Evolutionary conservation across 176 grass and related monocot species (phyloP).

Genomic region (Thalia dealbata): DNA sequence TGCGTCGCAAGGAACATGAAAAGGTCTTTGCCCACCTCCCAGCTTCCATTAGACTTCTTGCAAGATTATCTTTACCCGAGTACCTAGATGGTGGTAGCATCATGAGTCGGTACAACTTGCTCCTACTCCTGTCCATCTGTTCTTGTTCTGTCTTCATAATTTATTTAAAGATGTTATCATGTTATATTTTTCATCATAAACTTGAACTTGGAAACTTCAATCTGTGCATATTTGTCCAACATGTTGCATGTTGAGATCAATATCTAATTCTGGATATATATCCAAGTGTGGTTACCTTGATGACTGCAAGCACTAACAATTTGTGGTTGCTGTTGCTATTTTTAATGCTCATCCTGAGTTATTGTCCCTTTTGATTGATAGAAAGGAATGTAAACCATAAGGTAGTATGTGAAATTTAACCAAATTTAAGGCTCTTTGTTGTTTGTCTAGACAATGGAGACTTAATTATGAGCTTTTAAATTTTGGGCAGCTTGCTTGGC

Average conservation of each 20-base stretch:
- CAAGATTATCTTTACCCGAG: slow-evolving; percentile 65
- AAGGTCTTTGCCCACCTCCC: slow-evolving; percentile 48
- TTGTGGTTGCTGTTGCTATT: no score
- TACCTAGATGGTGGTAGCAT: slow-evolving; percentile 59
- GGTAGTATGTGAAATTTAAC: no score
- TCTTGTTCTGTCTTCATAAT: not conserved
- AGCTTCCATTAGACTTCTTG: slow-evolving; percentile 41
- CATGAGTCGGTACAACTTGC: slow-evolving; percentile 63
- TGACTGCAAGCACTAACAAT: no score
- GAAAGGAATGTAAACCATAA: no score
- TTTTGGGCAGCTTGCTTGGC: no score
- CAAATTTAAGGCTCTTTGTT: no score
- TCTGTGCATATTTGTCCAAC: not conserved
- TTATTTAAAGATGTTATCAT: not conserved
- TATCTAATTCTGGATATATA: not conserved
- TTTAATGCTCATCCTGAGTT: no score
- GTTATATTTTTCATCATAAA: not conserved
- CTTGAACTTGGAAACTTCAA: not conserved
- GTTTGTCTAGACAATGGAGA: no score
- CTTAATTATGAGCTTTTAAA: no score
- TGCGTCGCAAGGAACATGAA: slow-evolving; percentile 63
- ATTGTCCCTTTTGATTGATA: no score
- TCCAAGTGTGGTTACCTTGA: no score
- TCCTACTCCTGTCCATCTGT: not conserved
- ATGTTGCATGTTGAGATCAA: not conserved